A percentile compares a stretch with the other conserved stretches of the same genome.
Conservation (phyloP, 306 rosid genomes). For the Canavalia gladiata region DNA sequence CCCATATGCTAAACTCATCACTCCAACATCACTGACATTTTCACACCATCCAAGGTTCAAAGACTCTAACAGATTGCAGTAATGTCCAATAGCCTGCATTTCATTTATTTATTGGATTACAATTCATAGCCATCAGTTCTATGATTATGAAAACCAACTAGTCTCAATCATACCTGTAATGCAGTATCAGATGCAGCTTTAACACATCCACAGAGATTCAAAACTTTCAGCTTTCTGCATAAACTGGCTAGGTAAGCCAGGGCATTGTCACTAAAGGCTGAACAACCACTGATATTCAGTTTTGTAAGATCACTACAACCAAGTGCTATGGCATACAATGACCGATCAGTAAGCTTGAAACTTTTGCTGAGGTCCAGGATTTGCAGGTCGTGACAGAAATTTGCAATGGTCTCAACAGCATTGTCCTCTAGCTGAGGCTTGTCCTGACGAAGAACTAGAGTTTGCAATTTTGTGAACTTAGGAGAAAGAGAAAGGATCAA, state of each 20-base stretch:
- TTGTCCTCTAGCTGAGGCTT: conserved; percentile 81
- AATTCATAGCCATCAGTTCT: conserved; percentile 18
- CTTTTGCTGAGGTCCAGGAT: conserved; percentile 92
- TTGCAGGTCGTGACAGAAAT: conserved; percentile 80
- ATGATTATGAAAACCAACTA: neutral
- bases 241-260: conserved; percentile 70
- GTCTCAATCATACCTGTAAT: conserved; percentile 66
- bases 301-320: conserved; percentile 72
- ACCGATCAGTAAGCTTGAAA: conserved; percentile 80
- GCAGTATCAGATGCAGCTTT: conserved; percentile 77
- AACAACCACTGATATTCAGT: conserved; percentile 85
- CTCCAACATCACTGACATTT: conserved; percentile 80
- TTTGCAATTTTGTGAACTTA: conserved; percentile 77
- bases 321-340: conserved; percentile 72
- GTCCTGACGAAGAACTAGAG: conserved; percentile 80
- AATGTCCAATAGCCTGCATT: conserved; percentile 81
- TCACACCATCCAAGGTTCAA: conserved; percentile 97
- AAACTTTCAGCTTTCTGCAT: conserved; percentile 67
- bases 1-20: conserved; percentile 82
- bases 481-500: conserved; percentile 83
- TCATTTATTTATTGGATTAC: conserved; percentile 3
- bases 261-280: conserved; percentile 76
- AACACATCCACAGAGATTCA: conserved; percentile 90
- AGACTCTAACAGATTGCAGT: conserved; percentile 74
- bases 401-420: conserved; percentile 77